Base-by-base conservation (phyloP, 2,329 filamentous ascomycete species). In the Claviceps sp. region DNA sequence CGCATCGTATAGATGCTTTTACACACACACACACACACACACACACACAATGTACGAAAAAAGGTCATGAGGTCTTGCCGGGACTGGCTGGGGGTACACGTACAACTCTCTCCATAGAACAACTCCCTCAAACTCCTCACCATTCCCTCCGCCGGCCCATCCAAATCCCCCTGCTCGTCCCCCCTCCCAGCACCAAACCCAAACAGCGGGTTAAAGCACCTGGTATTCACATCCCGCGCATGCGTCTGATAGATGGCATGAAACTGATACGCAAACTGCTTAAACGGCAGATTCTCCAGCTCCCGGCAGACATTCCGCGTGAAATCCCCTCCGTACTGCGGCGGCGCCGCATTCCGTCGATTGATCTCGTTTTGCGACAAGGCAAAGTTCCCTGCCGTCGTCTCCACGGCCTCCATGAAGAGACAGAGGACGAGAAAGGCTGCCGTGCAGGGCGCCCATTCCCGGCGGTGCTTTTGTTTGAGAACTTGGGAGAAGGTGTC, bases 231-330 rank as follows among this genome's bases (percentile, higher is more conserved):
- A 55, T 78, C 74, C 56, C 68, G 68, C 51, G 67, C 70, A 60
- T 79, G 75, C 20, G 77, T 80, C 66, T 79, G 76, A 58, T 78
- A 80, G 52, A 78, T 69, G 59, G 78, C 71, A 61, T 80, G 77
- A 60, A 80, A 80, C 62, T 79, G 76, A 55, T 76, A 78, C 3
- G 74, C 75, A 58, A 80, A 79, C 62, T 80, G 77, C 62, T 73
- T 76, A 59, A 80, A 80, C 0, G 77, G 77, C 66, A 80, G 66
- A 56, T 78, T 77, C 60, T 80, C 77, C 46, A 80, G 68, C 59
- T 76, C 73, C 34, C 63, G 62, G 63, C 72, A 76, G 34, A 74
- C 63, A 6, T 65, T 63, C 45, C 77, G 64, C n/a, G 73, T 75
- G 36, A 70, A 67, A 6, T 62, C 63, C 42, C 72, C 70, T 51